Conservation (phyloP, 2,329 filamentous ascomycete species). For the Colletotrichum lini region DNA sequence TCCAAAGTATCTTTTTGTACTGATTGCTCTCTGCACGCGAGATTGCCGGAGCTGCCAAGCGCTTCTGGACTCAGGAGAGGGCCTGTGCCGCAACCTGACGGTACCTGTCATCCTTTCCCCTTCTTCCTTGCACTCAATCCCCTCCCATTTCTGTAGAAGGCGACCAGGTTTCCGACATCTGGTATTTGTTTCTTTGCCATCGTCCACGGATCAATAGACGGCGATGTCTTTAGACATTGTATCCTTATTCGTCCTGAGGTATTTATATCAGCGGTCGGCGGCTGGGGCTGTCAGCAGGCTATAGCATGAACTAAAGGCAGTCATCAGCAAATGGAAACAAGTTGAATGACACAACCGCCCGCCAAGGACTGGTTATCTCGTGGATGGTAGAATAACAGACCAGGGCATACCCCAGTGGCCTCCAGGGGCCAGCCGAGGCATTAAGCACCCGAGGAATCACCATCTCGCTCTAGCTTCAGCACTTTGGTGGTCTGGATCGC, state of each 20-base stretch:
- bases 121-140: not conserved
- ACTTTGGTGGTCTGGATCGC: slow-evolving; percentile 7
- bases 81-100: slow-evolving; percentile 30
- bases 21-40: slow-evolving; percentile 25
- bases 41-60: slow-evolving; percentile 39
- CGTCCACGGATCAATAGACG: not conserved
- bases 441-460: slow-evolving; percentile 17
- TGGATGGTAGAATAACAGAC: slow-evolving; percentile 17
- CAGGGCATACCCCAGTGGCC: slow-evolving; percentile 38
- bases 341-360: slow-evolving; percentile 31
- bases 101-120: slow-evolving; percentile 12
- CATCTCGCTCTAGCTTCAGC: slow-evolving; percentile 12
- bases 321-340: slow-evolving; percentile 25
- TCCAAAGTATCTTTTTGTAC: slow-evolving; percentile 24
- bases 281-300: not conserved
- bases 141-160: not conserved
- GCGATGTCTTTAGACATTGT: slow-evolving; percentile 2
- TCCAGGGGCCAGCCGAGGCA: slow-evolving; percentile 27
- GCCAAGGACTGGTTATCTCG: slow-evolving; percentile 36
- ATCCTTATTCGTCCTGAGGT: not conserved
- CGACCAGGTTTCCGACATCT: not conserved
- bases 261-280: not conserved
- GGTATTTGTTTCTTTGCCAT: not conserved
- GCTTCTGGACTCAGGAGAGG: slow-evolving; percentile 41
- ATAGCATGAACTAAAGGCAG: slow-evolving; percentile 1